Percentiles rank a stretch among this genome's conserved stretches.
Evolutionary conservation across 352 stramenopile genomes (phyloP).

Genomic region (Globisporangium canariense): DNA sequence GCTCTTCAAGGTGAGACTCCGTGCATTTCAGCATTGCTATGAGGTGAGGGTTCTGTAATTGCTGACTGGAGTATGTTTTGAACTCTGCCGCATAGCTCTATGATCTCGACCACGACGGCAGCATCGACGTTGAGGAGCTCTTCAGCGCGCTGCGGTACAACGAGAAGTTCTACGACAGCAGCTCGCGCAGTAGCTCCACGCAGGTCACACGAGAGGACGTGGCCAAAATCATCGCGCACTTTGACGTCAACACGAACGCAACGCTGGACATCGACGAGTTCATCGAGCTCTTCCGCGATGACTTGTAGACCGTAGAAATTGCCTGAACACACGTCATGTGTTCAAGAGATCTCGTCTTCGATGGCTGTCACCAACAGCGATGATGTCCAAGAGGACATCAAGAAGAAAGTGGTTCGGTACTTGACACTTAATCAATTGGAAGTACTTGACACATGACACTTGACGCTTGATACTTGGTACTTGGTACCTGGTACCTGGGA

Average conservation of each 20-base stretch:
- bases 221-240: conserved; percentile 66
- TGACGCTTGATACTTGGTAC: no score
- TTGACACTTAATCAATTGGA: no score
- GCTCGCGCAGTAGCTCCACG: conserved; percentile 22
- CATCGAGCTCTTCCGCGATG: conserved; percentile 76
- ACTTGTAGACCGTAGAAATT: conserved; percentile 27
- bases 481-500: no score
- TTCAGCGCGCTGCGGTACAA: conserved; percentile 68
- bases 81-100: conserved; percentile 33
- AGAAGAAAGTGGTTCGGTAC: no score
- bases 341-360: no score
- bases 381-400: no score
- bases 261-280: conserved; percentile 76
- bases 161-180: conserved; percentile 61
- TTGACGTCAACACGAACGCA: conserved; percentile 71
- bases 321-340: no score
- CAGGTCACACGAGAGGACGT: conserved; percentile 61
- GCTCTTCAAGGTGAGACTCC: conserved; percentile 42
- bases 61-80: background rate
- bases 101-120: conserved; percentile 60
- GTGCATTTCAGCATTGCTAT: conserved; percentile 7
- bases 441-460: no score
- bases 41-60: background rate
- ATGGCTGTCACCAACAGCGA: no score
- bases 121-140: conserved; percentile 67